A percentile compares a stretch with the other conserved stretches of the same genome.
Conservation (phyloP, 1,284 basidiomycete species). For the Rhodofomes roseus region DNA sequence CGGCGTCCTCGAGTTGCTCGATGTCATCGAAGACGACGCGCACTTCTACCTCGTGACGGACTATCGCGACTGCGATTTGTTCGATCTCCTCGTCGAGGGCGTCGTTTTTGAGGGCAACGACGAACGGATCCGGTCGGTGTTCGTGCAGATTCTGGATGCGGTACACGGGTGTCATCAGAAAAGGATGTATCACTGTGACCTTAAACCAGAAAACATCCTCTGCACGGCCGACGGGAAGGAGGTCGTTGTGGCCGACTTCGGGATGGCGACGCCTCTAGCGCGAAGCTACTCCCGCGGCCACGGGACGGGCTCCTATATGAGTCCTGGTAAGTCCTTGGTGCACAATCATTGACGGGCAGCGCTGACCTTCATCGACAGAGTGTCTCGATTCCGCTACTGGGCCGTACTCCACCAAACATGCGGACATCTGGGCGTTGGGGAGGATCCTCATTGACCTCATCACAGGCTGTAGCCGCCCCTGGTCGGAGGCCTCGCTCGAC, state of each 20-base stretch:
- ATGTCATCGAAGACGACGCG: too few species aligned
- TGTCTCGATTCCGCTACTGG: slow-evolving; percentile 41
- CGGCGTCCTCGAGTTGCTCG: too few species aligned
- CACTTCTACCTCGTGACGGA: slow-evolving; percentile 62
- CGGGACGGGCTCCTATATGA: slow-evolving; percentile 55
- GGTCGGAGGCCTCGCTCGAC: slow-evolving; percentile 69
- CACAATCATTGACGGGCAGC: not conserved
- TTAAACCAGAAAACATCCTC: too few species aligned
- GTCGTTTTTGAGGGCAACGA: slow-evolving; percentile 46
- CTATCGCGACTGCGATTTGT: slow-evolving; percentile 63
- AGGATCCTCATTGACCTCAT: slow-evolving; percentile 65
- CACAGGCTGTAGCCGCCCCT: slow-evolving; percentile 76
- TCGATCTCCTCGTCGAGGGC: slow-evolving; percentile 54
- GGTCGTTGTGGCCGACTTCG: too few species aligned
- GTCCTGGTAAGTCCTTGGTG: slow-evolving; percentile 45
- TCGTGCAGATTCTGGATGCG: slow-evolving; percentile 61
- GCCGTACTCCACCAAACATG: too few species aligned
- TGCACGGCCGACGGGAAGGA: too few species aligned
- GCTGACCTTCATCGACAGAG: slow-evolving; percentile 17
- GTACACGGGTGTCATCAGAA: slow-evolving; percentile 57
- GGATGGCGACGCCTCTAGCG: too few species aligned
- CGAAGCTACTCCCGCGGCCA: slow-evolving; percentile 48
- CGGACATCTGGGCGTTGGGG: slow-evolving; percentile 86
- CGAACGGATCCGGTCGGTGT: slow-evolving; percentile 44
- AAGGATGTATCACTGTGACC: too few species aligned